Evolutionary conservation across 2,329 filamentous ascomycete genomes (phyloP).

Genomic region (Paecilomyces niveus): DNA sequence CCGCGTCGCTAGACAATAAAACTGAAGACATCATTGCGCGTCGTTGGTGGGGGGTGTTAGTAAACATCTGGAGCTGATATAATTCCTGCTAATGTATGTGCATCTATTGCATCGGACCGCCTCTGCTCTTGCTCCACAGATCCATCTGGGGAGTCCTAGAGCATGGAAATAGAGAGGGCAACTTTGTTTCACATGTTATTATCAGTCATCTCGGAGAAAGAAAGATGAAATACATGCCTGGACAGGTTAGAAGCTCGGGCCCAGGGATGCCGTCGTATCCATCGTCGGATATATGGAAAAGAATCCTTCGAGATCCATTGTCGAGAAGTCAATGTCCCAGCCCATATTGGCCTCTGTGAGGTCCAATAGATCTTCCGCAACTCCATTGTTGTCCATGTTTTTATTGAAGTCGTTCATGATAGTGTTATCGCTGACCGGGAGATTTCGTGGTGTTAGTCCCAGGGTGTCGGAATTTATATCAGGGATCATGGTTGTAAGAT

Average conservation of each 20-base stretch:
- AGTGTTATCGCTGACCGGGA: not conserved
- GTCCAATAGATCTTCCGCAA: slow-evolving; percentile 23
- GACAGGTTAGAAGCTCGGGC: not conserved
- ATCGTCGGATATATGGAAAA: slow-evolving; percentile 25
- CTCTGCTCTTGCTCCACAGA: not conserved
- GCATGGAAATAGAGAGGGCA: not conserved
- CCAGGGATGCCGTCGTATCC: not conserved
- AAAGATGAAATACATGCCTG: not conserved
- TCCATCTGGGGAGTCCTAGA: not conserved
- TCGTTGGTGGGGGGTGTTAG: not conserved
- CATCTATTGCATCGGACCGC: not conserved
- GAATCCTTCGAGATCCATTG: slow-evolving; percentile 33
- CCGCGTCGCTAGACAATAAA: not conserved
- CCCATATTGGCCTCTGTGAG: slow-evolving; percentile 31
- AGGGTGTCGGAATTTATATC: not conserved
- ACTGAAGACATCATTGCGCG: not conserved
- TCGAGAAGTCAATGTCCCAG: slow-evolving; percentile 34
- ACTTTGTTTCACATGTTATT: not conserved
- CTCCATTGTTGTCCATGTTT: not conserved
- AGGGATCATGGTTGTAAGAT: not conserved
- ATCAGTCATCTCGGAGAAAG: not conserved
- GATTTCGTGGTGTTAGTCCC: not conserved
- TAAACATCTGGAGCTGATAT: not conserved
- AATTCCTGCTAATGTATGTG: not conserved
- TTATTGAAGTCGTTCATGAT: not conserved